Base-by-base conservation (phyloP, 768 basidiomycete genomes). In the Asterophora parasitica region DNA sequence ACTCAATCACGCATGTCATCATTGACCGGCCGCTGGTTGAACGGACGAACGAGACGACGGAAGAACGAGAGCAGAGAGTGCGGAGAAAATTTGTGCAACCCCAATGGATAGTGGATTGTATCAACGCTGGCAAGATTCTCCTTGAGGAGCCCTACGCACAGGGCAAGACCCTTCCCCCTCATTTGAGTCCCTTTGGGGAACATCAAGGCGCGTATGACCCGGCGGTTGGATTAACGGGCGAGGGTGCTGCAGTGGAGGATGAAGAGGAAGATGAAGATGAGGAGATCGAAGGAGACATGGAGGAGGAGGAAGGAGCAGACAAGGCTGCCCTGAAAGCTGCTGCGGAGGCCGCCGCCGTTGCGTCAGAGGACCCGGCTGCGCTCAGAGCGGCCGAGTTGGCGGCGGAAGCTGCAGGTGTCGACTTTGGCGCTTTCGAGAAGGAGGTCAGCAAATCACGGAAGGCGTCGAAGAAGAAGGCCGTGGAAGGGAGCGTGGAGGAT, bases 51-150 rank as follows among this genome's bases (percentile, higher is more conserved):
- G 83, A 81, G 59, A 74, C 76, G 0, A 54, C 71, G 12, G 79
- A 78, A 44, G 79, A 85, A 54, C 76, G 78, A 56, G 80, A 83
- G 56, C 72, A 77, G 35, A 74, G 82, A 31, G 67, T 75, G 36
- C 79, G 80, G 63, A 78, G 92, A 59, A 92, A 89, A 61, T 91
- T 88, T 64, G 78, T 98, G 13, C 96, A 98, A 65, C 96, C 96
- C 9, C 95, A 98, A 65, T 98, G 96, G 96, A 78, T 96, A 27
- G 90, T 92, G 30, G 96, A 99, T 64, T 96, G 89, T 64, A 83
- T 96, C 62, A 99, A 99, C 63, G 78, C 82, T 7, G 83, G 85
- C 8, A 88, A 79, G 63, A 77, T 95, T 49, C 75, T 97, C 23
- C 76, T 91, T 0, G 89, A 93, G 58, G 93, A 88, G 51, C 75